Percentiles rank a stretch among this genome's conserved stretches.
phyloP scores from a whole-genome alignment of 257 asterid genomes.

The Solanum clarkiae region DNA sequence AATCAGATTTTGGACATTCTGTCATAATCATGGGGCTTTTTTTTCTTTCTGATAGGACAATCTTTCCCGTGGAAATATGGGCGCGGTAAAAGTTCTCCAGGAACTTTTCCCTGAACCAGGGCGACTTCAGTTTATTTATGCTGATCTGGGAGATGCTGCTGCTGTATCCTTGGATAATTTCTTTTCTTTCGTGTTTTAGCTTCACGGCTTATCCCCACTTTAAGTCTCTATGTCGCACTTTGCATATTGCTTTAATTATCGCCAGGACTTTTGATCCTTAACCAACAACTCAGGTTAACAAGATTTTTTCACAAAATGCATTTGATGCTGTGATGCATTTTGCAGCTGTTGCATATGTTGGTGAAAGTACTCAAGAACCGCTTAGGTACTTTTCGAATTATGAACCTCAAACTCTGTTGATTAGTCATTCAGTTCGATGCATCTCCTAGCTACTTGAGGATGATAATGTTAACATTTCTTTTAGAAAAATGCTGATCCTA shows the following conservation, averaged over 20 bases:
- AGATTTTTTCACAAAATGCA: slow-evolving; percentile 55
- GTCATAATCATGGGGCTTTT: not conserved
- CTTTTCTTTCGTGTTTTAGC: not conserved
- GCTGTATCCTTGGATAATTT: slow-evolving; percentile 34
- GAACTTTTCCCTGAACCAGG: slow-evolving; percentile 69
- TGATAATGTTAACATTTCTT: not conserved
- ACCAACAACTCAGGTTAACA: slow-evolving; percentile 35
- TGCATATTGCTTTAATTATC: not conserved
- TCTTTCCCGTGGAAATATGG: slow-evolving; percentile 79
- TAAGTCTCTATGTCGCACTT: not conserved
- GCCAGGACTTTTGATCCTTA: slow-evolving; percentile 3
- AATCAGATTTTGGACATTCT: not conserved
- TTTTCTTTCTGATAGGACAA: slow-evolving; percentile 41
- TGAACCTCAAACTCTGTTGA: not conserved
- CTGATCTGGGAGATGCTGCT: slow-evolving; percentile 62
- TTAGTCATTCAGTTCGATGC: not conserved
- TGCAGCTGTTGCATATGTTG: slow-evolving; percentile 97
- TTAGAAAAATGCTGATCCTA: not conserved
- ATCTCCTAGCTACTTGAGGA: not conserved
- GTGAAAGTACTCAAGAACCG: slow-evolving; percentile 88
- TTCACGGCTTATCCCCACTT: not conserved
- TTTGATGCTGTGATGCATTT: slow-evolving; percentile 97
- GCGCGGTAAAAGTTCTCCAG: slow-evolving; percentile 65
- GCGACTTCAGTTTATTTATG: slow-evolving; percentile 64
- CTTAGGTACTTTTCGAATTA: slow-evolving; percentile 30